These are phyloP conservation scores for Trichoderma sp. DNA, from an alignment of 2,329 filamentous ascomycete species.

Conservation along the genomic window DNA sequence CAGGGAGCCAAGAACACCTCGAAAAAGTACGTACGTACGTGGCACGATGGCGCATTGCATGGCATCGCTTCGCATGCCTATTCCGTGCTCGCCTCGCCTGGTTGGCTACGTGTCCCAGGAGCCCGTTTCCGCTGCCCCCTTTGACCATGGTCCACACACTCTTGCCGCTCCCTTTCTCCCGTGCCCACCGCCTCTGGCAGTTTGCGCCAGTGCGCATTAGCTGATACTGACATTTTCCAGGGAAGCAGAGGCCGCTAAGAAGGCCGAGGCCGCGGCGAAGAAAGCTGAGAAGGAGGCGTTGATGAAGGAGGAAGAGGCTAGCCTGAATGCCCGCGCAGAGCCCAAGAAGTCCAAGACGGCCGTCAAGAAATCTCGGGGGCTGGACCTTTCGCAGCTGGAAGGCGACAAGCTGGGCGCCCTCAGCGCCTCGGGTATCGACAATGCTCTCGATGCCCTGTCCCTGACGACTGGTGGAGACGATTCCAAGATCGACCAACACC, in stretches of 20 bases:
- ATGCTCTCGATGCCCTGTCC: constrained; percentile 83
- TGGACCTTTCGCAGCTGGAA: constrained; percentile 77
- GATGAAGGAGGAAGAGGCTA: constrained; percentile 78
- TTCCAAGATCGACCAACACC: constrained; percentile 81
- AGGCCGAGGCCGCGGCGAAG: constrained; percentile 83
- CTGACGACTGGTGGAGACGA: constrained; percentile 59
- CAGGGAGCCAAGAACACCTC: constrained; percentile 82
- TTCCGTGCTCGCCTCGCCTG: neutral
- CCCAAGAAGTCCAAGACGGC: constrained; percentile 71
- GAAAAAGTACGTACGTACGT: constrained; percentile 72
- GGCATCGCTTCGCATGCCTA: constrained; percentile 4
- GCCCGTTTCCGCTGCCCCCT: constrained; percentile 4
- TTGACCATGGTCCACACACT: neutral
- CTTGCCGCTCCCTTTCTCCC: neutral
- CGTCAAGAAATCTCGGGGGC: constrained; percentile 69
- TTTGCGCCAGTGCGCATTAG: neutral
- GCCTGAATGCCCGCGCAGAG: constrained; percentile 56
- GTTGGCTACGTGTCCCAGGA: constrained; percentile 16
- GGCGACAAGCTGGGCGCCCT: constrained; percentile 62
- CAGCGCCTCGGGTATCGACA: constrained; percentile 87
- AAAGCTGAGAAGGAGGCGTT: constrained; percentile 90
- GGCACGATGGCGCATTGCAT: constrained; percentile 1
- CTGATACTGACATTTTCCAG: constrained; percentile 32
- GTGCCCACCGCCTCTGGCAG: constrained; percentile 12
- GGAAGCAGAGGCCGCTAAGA: constrained; percentile 58